phyloP scores from a whole-genome alignment of 164 flowering plant species.

The Berberis thunbergii region DNA sequence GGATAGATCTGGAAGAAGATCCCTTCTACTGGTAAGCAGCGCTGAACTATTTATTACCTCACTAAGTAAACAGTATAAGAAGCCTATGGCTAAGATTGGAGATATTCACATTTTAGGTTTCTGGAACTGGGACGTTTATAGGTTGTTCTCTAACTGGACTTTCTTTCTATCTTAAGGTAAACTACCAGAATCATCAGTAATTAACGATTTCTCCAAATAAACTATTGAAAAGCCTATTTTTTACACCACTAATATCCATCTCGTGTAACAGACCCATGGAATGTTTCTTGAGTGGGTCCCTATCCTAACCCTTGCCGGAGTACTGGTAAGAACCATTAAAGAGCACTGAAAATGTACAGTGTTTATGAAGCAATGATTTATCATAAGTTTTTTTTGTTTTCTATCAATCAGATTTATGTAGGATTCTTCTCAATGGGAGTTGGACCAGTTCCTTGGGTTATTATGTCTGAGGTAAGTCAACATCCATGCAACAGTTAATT shows the following conservation, averaged over 20 bases:
- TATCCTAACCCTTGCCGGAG: conserved; percentile 52
- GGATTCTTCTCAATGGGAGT: conserved; percentile 12
- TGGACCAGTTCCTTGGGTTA: conserved; percentile 12
- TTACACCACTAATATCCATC: neutral
- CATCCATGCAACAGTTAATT: neutral
- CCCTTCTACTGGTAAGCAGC: too few species aligned
- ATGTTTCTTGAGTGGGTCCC: conserved; percentile 34
- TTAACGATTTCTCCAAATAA: neutral
- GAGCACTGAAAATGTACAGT: too few species aligned
- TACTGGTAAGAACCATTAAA: conserved; percentile 76
- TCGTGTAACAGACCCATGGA: conserved; percentile 41
- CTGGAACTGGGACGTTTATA: conserved; percentile 54
- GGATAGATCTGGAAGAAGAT: too few species aligned
- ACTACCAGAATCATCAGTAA: neutral
- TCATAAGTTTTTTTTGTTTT: too few species aligned
- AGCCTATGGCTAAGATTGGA: neutral
- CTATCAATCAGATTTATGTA: conserved; percentile 55
- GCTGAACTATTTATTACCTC: too few species aligned
- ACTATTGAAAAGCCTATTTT: too few species aligned
- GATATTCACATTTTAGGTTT: conserved; percentile 31
- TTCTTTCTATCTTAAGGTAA: conserved; percentile 74
- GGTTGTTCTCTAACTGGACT: conserved; percentile 48
- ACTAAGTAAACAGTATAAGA: neutral
- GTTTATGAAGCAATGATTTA: too few species aligned
- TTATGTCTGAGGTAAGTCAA: conserved; percentile 20